phyloP scores from a whole-genome alignment of 768 basidiomycete genomes.

The Rhizopogon sp. region DNA sequence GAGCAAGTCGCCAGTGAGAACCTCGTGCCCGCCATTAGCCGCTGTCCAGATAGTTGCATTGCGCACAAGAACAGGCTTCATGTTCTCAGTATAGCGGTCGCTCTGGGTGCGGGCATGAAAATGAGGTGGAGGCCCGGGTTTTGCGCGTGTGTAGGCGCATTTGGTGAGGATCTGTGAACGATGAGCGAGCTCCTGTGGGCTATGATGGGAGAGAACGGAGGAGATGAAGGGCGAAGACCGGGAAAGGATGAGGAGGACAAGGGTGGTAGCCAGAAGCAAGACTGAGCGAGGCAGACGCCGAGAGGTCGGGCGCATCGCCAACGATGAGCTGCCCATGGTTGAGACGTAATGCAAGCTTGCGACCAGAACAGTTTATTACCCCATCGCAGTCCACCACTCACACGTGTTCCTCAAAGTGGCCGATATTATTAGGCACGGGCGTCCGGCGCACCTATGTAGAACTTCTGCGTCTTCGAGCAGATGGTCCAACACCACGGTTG shows the following conservation, averaged over 20 bases:
- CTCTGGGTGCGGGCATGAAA: conserved; percentile 50
- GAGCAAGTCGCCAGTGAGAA: conserved; percentile 61
- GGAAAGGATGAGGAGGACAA: background rate
- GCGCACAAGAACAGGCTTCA: conserved; percentile 57
- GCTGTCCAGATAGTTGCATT: conserved; percentile 89
- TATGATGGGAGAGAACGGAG: background rate
- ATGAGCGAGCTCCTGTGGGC: conserved; percentile 5
- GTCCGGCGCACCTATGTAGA: no score
- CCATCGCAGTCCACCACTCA: no score
- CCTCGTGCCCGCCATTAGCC: conserved; percentile 55
- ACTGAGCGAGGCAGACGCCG: background rate
- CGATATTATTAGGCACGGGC: no score
- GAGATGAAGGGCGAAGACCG: background rate
- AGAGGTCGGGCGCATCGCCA: background rate
- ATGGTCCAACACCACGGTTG: no score
- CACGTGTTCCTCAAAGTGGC: no score
- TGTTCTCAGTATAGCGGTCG: conserved; percentile 61
- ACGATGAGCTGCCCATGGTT: background rate
- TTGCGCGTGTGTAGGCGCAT: conserved; percentile 38
- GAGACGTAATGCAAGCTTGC: background rate
- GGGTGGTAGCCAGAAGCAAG: background rate
- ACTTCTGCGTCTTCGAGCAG: no score
- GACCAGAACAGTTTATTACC: background rate
- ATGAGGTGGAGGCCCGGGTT: conserved; percentile 38
- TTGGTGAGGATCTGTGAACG: conserved; percentile 28